phyloP scores from a whole-genome alignment of 495 filamentous ascomycete species.

The Tuber umbilicatum region DNA sequence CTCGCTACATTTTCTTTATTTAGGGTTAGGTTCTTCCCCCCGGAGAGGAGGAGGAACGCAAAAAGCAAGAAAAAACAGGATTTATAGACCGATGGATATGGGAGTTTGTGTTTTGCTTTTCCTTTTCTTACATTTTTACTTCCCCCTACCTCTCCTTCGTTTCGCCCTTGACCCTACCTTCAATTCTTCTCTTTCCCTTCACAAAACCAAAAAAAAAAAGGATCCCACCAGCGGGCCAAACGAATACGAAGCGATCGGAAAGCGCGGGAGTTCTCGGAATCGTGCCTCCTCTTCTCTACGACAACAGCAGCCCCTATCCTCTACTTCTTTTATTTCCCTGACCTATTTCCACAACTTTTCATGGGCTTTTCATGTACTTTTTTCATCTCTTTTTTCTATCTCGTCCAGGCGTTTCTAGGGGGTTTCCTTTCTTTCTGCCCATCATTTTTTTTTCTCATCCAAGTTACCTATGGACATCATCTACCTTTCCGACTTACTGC shows the following conservation, averaged over 20 bases:
- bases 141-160: constrained; percentile 8
- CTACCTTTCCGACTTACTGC: not conserved
- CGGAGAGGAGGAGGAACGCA: not conserved
- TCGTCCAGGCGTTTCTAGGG: constrained; percentile 1
- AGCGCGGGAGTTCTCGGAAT: not conserved
- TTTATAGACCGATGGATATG: constrained; percentile 24
- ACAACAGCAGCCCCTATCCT: not conserved
- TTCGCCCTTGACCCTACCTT: constrained; percentile 28
- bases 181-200: constrained; percentile 29
- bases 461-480: not conserved
- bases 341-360: too few relatives aligned
- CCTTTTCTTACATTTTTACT: constrained; percentile 30
- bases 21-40: not conserved
- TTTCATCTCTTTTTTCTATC: not conserved
- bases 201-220: not conserved
- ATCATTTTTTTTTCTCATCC: not conserved
- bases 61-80: not conserved
- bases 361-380: not conserved
- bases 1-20: not conserved
- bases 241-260: not conserved
- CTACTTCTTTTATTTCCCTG: not conserved
- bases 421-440: not conserved
- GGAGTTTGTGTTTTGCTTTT: constrained; percentile 21
- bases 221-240: not conserved
- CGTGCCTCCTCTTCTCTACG: not conserved